A percentile compares a stretch with the other conserved stretches of the same genome.
phyloP scores from a whole-genome alignment of 768 basidiomycete genomes.

The Lepiota subincarnata region DNA sequence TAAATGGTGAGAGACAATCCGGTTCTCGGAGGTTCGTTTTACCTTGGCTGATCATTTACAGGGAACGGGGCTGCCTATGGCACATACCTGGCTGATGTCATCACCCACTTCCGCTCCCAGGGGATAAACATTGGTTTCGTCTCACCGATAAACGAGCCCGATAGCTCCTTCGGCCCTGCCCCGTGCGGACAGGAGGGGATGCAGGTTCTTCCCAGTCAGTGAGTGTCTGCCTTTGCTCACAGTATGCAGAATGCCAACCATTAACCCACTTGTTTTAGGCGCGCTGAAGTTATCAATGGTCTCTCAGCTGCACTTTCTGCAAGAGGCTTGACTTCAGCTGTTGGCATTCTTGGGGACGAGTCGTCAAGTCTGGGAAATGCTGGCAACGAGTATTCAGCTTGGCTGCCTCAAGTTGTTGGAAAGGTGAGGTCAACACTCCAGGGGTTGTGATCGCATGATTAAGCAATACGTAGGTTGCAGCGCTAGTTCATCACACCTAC shows the following conservation, averaged over 20 bases:
- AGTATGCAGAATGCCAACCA: not conserved
- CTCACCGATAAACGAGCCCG: slow-evolving; percentile 43
- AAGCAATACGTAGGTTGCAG: slow-evolving; percentile 19
- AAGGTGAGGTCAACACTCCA: slow-evolving; percentile 15
- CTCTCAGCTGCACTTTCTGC: slow-evolving; percentile 29
- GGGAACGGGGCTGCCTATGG: slow-evolving; percentile 35
- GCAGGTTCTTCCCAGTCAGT: slow-evolving; percentile 36
- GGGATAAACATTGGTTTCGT: slow-evolving; percentile 36
- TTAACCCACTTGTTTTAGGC: slow-evolving; percentile 18
- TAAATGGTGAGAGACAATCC: slow-evolving; percentile 20
- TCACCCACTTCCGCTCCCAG: slow-evolving; percentile 32
- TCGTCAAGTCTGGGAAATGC: slow-evolving; percentile 30
- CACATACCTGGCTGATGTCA: slow-evolving; percentile 38
- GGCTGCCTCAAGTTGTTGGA: slow-evolving; percentile 30
- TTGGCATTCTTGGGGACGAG: slow-evolving; percentile 40
- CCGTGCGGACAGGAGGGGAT: slow-evolving; percentile 46
- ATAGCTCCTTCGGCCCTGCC: slow-evolving; percentile 33
- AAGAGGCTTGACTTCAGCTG: slow-evolving; percentile 23
- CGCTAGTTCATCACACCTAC: slow-evolving; percentile 42
- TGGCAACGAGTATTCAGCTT: slow-evolving; percentile 27
- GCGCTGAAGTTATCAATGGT: slow-evolving; percentile 36
- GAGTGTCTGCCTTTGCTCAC: slow-evolving; percentile 4
- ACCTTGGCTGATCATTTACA: not conserved
- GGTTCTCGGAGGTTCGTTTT: not conserved
- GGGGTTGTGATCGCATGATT: too few species aligned